Percentiles rank a stretch among this genome's conserved stretches.
phyloP scores from a whole-genome alignment of 140 eudicot genomes.

The Senecio squalidus region DNA sequence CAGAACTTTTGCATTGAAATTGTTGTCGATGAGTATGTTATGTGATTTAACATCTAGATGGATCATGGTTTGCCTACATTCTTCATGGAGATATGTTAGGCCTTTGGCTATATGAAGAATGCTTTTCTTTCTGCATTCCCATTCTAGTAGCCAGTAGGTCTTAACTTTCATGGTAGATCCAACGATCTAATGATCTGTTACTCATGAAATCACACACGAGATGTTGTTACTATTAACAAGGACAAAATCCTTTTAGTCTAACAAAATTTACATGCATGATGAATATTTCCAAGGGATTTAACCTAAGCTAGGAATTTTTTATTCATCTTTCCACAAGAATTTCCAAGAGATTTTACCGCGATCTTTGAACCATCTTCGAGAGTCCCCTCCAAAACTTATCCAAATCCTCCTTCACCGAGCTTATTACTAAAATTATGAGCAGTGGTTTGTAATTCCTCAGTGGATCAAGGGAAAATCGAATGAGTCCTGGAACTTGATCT shows the following conservation, averaged over 20 bases:
- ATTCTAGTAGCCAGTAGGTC: not conserved
- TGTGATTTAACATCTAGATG: conserved; percentile 33
- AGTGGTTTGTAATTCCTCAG: not conserved
- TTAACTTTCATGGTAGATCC: conserved; percentile 26
- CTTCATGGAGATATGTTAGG: conserved; percentile 26
- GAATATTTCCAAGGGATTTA: conserved; percentile 29
- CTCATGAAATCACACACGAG: conserved; percentile 33
- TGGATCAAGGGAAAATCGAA: conserved; percentile 14
- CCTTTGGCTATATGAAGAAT: conserved; percentile 24
- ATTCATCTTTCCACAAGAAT: not conserved
- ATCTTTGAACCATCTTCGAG: conserved; percentile 21
- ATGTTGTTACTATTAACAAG: conserved; percentile 11
- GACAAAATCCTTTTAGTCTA: conserved; percentile 28
- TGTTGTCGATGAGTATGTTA: conserved; percentile 23
- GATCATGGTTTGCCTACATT: conserved; percentile 25
- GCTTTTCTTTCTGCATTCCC: conserved; percentile 29
- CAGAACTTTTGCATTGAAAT: conserved; percentile 31
- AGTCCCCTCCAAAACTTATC: conserved; percentile 27
- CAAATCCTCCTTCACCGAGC: conserved; percentile 32
- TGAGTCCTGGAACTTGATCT: conserved; percentile 19
- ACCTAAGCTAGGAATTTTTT: conserved; percentile 30
- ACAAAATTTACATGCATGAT: conserved; percentile 41
- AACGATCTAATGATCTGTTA: conserved; percentile 28
- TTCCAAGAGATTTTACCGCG: conserved; percentile 20
- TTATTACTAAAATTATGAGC: conserved; percentile 21